Base-by-base conservation (phyloP, 2,329 filamentous ascomycete genomes). In the Cladosporium sp. region DNA sequence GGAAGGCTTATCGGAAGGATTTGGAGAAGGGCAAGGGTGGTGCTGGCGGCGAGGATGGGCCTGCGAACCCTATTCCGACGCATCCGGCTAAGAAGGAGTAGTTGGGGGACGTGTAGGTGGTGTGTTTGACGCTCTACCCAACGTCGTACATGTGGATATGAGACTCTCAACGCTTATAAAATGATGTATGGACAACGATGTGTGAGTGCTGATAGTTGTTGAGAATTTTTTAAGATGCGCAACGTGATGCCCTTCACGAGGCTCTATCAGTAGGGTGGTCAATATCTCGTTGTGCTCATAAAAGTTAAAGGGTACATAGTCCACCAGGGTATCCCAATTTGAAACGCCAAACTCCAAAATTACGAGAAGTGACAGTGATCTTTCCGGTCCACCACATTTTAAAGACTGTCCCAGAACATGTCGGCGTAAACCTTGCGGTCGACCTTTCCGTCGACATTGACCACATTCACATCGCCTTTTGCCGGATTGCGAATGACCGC, bases 341-440 rank as follows among this genome's bases (percentile, higher is more conserved):
- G 21, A 57, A 32, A 39, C 54, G 54, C 54, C 54, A 57, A 57
- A 18, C 32, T 32, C 54, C 34, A 7, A 26, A 43, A n/a, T 10
- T n/a, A 43, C 18, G 18, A 32, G 49, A 32, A n/a, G 26, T 21
- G 13, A 57, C 11, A 18, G 32, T 25, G 1, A 32, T 23, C 30
- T 30, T 25, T 23, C 3, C 13, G 1, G 49, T n/a, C 21, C 30
- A 21, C n/a, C 54, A 23, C 8, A 1, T 46, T 16, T 57, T 23
- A 57, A 5, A 57, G 54, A 34, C 30, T 57, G 21, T 92, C 86
- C 95, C 95, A 99, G 75, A 98, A 96, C 77, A 96, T 96, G 73
- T 97, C 96, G 25, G 93, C 92, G 74, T 97, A 97, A 75, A 96
- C 97, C 77, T 91, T 94, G 68, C 89, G 86, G 66, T 91, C 94